Evolutionary conservation across 164 flowering plant species (phyloP), one percentile per base, ranked within the genome.

Genomic region (Protea cynaroides): DNA sequence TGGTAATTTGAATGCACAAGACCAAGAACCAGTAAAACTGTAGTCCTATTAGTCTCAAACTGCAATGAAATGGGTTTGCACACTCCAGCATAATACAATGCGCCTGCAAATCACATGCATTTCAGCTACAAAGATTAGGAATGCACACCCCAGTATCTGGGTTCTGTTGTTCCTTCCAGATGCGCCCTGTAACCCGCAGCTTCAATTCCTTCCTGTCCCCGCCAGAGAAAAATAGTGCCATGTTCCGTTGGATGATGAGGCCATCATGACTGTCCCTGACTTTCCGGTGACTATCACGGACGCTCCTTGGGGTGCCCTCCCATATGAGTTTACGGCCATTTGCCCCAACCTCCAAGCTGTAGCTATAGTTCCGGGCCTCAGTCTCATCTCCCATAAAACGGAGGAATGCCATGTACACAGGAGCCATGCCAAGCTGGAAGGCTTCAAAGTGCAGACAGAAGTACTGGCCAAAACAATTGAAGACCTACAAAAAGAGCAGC

Each of bases 321-420:
- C 85, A 84, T 49, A 63, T 75, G 56, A 80, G 74, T 68, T 84
- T 84, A 63, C 88, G 64, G 17, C 88, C 84, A 51, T 78, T 82
- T 15, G 72, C 83, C 13, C 85, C 88, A 29, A 84, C 84, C 60
- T 84, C 86, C 24, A 84, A 67, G 56, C 86, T 84, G 73, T 84
- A 82, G 64, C 76, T 74, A 57, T 46, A 82, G 53, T 70, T 79
- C 54, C 81, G 65, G 14, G 86, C 84, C 29, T 82, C 89, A 47
- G 36, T 59, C 29, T 84, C 89, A 43, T 84, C 88, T 25, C 89
- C 89, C 86, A 84, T 84, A 75, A 82, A 84, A 1, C 89, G 84
- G 12, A 84, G 81, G 66, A 84, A 84, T 22, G 85, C 88, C 88
- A 82, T 84, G 75, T 80, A 84, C n/a, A 84, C 86, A 22, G 86